Base-by-base conservation (phyloP, 805 yeast genomes). In the Candida peoriensis region DNA sequence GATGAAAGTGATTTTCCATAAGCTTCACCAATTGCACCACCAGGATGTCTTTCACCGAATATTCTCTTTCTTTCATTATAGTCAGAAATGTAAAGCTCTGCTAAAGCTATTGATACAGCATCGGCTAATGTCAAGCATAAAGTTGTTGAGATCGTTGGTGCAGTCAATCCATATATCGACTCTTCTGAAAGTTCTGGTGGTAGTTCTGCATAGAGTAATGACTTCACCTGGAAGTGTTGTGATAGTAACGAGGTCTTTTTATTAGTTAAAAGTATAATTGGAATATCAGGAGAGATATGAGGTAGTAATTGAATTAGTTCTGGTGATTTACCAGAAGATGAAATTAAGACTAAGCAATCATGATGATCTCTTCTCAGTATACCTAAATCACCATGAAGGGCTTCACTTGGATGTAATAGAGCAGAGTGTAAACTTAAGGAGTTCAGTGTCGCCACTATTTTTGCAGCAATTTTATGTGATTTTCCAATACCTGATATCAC, bases 381-480 rank as follows among this genome's bases (percentile, higher is more conserved):
- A 2, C 96, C 96, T 47, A 87, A 67, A 55, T 87, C 96, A 6
- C 96, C 96, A 55, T 87, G 96, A 14, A 88, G 62, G 0, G 96
- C 96, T 41, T 87, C 96, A 4, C 84, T 63, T 0, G 96, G 95
- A 52, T 87, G 96, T 35, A 87, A 60, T 2, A 72, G 47, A 0
- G 76, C 72, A 0, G 95, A 68, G 33, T 75, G 78, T 33, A 87
- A 70, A 20, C 88, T 78, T 38, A 88, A 64, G 1, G 95, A 85
- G 52, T 81, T 84, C 57, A 87, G 63, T 5, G 95, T 87, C 8
- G 96, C 95, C 34, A 76, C 85, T 11, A 81, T 62, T 58, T 87
- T 87, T 37, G 72, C 65, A 11, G 87, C 94, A 22, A 87, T 82
- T 57, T 85, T 85, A 58, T 64, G 75, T 2, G 90, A 80, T 57